Evolutionary conservation across 2,329 filamentous ascomycete genomes (phyloP).

Genomic region (Dactylellina parvicollis): DNA sequence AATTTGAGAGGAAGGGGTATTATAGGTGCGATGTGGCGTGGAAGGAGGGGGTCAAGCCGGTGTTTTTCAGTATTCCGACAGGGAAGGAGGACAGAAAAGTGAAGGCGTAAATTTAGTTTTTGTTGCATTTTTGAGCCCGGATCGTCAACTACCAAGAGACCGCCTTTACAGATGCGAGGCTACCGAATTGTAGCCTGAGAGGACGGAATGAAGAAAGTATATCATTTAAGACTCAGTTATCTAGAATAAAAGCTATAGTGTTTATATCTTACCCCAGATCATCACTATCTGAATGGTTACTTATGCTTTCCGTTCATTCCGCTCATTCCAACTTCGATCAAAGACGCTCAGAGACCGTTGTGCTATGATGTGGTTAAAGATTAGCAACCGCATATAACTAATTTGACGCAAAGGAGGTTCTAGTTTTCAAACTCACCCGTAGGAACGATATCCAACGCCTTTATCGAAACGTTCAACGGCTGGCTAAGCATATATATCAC

Average conservation of each 20-base stretch:
- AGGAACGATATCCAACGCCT: neutral
- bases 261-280: no score
- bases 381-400: neutral
- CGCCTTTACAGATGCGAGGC: no score
- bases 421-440: neutral
- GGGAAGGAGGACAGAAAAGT: slow-evolving; percentile 47
- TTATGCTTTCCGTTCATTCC: neutral
- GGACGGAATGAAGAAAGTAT: no score
- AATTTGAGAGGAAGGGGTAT: slow-evolving; percentile 92
- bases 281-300: no score
- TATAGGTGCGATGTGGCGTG: slow-evolving; percentile 80
- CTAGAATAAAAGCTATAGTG: no score
- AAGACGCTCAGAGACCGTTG: neutral
- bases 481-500: neutral
- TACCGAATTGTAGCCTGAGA: no score
- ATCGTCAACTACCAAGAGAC: no score
- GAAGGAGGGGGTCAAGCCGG: slow-evolving; percentile 69
- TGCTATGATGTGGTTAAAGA: neutral
- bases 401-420: neutral
- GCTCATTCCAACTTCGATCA: neutral
- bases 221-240: no score
- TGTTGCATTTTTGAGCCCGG: no score
- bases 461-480: neutral
- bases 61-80: slow-evolving; percentile 77
- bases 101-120: slow-evolving; percentile 10